Percentiles rank a stretch among this genome's conserved stretches.
phyloP scores from a whole-genome alignment of 192 early-diverging fungal genomes.

The Coemansia sp. region DNA sequence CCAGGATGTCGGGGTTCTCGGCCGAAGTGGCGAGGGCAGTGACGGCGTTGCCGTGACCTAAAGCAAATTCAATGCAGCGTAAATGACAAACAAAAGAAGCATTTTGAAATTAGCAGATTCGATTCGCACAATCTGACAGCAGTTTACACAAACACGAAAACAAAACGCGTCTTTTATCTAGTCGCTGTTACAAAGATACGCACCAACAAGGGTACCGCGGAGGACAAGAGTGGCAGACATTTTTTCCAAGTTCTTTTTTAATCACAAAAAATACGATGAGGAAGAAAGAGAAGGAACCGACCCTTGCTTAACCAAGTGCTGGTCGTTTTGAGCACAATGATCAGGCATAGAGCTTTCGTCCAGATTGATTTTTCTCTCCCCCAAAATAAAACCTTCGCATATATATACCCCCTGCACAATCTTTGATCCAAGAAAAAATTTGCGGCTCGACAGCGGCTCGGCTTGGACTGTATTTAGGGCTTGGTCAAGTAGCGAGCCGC shows the following conservation, averaged over 20 bases:
- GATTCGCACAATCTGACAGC: background rate
- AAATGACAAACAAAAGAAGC: background rate
- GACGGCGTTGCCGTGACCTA: slow-evolving; percentile 87
- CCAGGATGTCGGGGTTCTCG: slow-evolving; percentile 94
- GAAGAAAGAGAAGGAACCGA: slow-evolving; percentile 14
- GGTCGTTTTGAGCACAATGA: background rate
- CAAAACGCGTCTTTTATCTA: background rate
- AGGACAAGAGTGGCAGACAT: slow-evolving; percentile 58
- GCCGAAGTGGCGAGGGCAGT: slow-evolving; percentile 97
- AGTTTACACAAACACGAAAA: background rate
- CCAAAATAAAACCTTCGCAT: background rate
- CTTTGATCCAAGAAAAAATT: slow-evolving; percentile 34
- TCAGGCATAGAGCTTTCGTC: background rate
- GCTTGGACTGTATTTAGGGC: background rate
- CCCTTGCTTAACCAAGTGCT: background rate
- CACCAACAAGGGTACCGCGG: slow-evolving; percentile 54
- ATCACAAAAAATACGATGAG: slow-evolving; percentile 6
- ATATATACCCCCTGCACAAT: slow-evolving; percentile 1
- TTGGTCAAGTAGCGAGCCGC: slow-evolving; percentile 11
- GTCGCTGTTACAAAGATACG: slow-evolving; percentile 18
- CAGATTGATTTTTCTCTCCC: background rate
- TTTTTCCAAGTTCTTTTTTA: slow-evolving; percentile 8
- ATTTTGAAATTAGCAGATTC: background rate
- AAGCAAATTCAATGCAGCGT: background rate
- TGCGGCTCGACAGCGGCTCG: slow-evolving; percentile 31